phyloP scores from a whole-genome alignment of 108 stramenopile species.

The Aurantiochytrium sp. region DNA sequence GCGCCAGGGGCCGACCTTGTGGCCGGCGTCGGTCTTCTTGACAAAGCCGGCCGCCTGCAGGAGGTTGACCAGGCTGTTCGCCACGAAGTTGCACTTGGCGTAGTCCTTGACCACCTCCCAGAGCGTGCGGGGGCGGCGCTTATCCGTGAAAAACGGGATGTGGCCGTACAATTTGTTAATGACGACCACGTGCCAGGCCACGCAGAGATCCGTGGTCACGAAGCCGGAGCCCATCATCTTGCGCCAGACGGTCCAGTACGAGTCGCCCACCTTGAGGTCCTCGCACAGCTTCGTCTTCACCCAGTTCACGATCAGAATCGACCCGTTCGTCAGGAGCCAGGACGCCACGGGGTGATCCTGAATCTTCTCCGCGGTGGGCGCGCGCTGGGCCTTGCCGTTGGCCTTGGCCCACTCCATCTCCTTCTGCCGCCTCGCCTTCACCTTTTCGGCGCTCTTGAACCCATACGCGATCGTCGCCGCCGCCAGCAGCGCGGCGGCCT shows the following conservation, averaged over 20 bases:
- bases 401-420: not conserved
- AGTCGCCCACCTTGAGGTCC: not conserved
- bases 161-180: not conserved
- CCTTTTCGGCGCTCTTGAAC: not conserved
- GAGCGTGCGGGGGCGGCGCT: not conserved
- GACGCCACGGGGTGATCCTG: not conserved
- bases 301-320: not conserved
- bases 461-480: not conserved
- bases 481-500: not conserved
- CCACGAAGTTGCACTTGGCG: not conserved
- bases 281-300: not conserved
- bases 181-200: not conserved
- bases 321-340: not conserved
- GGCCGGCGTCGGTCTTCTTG: not conserved
- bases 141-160: not conserved
- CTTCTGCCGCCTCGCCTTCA: not conserved
- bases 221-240: not conserved
- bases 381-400: not conserved
- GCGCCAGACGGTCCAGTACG: not conserved
- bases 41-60: not conserved
- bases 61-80: not conserved
- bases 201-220: not conserved
- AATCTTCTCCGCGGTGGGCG: not conserved
- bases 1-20: not conserved
- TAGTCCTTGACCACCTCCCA: not conserved